Conservation (phyloP, 768 basidiomycete genomes). For the Pholiota conissans region DNA sequence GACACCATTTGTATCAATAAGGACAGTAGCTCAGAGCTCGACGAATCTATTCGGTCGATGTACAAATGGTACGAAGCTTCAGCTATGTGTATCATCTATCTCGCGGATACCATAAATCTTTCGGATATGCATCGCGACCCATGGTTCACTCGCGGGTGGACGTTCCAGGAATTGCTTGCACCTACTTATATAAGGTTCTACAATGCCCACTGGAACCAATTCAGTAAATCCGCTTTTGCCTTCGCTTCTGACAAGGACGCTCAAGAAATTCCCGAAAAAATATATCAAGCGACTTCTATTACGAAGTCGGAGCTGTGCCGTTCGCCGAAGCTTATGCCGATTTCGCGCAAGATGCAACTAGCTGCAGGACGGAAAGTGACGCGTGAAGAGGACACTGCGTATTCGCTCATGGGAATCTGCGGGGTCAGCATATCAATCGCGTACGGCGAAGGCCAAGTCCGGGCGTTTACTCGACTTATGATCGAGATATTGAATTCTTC, state of each 20-base stretch:
- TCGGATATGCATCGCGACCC: not conserved
- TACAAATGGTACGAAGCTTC: not conserved
- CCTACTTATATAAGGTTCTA: not conserved
- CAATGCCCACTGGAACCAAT: not conserved
- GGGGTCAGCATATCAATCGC: not conserved
- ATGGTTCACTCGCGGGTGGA: slow-evolving; percentile 3
- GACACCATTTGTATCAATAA: slow-evolving; percentile 1
- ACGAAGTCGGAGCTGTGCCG: not conserved
- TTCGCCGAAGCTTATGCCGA: not conserved
- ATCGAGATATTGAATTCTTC: not conserved
- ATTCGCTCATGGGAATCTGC: not conserved
- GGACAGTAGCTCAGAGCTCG: not conserved
- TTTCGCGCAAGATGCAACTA: not conserved
- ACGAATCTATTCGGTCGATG: not conserved
- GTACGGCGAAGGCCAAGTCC: not conserved
- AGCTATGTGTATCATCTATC: not conserved
- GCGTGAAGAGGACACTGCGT: not conserved
- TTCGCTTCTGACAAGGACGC: too few relatives aligned
- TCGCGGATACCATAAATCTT: not conserved
- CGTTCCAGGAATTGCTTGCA: not conserved
- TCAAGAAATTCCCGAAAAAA: not conserved
- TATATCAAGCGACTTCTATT: not conserved
- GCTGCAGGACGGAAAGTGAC: not conserved
- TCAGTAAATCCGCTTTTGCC: not conserved
- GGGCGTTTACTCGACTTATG: not conserved